Evolutionary conservation across 495 filamentous ascomycete species (phyloP).

Genomic region (Tuber umbilicatum): DNA sequence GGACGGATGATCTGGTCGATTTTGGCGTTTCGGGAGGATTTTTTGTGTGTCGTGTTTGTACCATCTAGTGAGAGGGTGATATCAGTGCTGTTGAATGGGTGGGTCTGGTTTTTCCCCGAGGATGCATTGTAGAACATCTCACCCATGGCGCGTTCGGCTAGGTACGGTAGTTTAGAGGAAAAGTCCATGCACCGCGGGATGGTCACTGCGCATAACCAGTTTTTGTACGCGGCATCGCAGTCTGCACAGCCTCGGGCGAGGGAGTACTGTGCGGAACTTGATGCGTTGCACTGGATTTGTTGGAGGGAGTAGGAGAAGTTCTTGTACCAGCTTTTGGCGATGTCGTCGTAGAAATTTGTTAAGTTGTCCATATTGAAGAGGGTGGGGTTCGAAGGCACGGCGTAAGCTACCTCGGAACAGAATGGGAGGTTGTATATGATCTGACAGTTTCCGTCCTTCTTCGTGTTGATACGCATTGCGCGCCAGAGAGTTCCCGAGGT

Average conservation of each 20-base stretch:
- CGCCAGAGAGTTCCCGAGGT: conserved; percentile 61
- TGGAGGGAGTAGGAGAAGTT: conserved; percentile 75
- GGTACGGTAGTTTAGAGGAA: conserved; percentile 50
- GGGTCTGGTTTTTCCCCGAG: conserved; percentile 40
- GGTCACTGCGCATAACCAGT: conserved; percentile 88
- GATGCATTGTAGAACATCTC: conserved; percentile 64
- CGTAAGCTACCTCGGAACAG: conserved; percentile 79
- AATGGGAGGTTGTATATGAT: conserved; percentile 76
- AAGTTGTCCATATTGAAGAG: conserved; percentile 51
- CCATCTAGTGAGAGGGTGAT: conserved; percentile 41
- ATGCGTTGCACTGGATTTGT: conserved; percentile 73
- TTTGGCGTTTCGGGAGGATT: conserved; percentile 54
- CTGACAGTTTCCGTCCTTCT: conserved; percentile 67
- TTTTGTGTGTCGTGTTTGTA: conserved; percentile 29
- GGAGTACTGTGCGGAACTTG: conserved; percentile 64
- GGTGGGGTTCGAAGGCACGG: conserved; percentile 73
- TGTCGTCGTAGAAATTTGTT: conserved; percentile 61
- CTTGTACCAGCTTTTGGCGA: conserved; percentile 54
- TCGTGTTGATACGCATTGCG: conserved; percentile 64
- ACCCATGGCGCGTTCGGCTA: conserved; percentile 62
- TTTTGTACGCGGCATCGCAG: conserved; percentile 75
- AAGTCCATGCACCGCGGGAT: conserved; percentile 90
- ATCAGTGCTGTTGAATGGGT: conserved; percentile 19
- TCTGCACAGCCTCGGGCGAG: conserved; percentile 66
- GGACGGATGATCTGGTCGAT: conserved; percentile 69